Base-by-base conservation (phyloP, 495 filamentous ascomycete species). In the Podospora didyma region DNA sequence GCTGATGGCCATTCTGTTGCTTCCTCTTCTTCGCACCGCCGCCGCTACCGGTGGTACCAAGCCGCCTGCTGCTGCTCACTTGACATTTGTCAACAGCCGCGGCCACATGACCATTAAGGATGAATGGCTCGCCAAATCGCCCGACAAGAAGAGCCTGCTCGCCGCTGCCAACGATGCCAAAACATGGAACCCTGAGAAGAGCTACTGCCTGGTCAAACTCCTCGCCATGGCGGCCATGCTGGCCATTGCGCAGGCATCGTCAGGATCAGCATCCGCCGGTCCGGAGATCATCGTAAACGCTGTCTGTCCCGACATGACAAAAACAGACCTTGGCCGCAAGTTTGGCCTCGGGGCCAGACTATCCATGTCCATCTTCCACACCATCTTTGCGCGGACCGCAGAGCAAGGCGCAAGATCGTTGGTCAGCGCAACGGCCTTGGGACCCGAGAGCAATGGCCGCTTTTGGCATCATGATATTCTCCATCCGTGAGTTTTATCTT, bases 1-100 rank as follows among this genome's bases (percentile, higher is more conserved):
- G 4, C 65, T 84, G 0, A 73, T 86, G 0, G 61, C 74, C 6
- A 69, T 79, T 14, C 70, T 83, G 0, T 64, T 83, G 1, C 67
- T 83, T 12, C 80, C 82, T 0, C 56, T 71, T 14, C 72, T 81
- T 9, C 76, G 77, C 55, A 78, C 39, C 74, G 52, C 45, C 1
- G 7, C 45, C n/a, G 7, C 45, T 49, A 7, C 39, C n/a, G 21
- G 52, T 35, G 60, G 59, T 24, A 28, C 24, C 5, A 73, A 77
- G 0, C 70, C 68, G 1, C n/a, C n/a, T n/a, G n/a, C n/a, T n/a
- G n/a, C n/a, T n/a, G n/a, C n/a, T n/a, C 69, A 69, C 11, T 48
- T 82, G 21, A 75, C 68, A 0, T 72, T 82, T 47, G 61, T 75
- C 58, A 73, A 42, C 39, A 42, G 39, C 39, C 39, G n/a, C 39